These are phyloP conservation scores for Oidiodendron maius DNA, from an alignment of 495 filamentous ascomycete species.

Conservation along the genomic window DNA sequence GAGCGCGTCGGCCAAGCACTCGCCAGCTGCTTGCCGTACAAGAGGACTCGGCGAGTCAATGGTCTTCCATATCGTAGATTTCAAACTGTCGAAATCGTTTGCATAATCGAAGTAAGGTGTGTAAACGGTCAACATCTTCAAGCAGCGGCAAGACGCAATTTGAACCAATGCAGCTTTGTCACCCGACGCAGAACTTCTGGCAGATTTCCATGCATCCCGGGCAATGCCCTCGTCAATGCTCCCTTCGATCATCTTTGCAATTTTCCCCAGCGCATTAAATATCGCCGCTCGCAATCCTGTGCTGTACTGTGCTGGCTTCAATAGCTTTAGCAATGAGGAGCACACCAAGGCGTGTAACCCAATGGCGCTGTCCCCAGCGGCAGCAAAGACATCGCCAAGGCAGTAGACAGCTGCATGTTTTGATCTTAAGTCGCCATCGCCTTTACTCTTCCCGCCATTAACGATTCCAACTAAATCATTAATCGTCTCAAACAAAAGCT, in stretches of 20 bases:
- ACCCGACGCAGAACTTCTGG: slow-evolving; percentile 63
- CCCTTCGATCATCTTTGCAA: slow-evolving; percentile 61
- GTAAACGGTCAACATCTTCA: slow-evolving; percentile 63
- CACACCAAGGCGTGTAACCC: slow-evolving; percentile 71
- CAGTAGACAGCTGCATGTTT: slow-evolving; percentile 89
- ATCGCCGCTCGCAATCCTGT: slow-evolving; percentile 77
- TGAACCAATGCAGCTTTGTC: slow-evolving; percentile 85
- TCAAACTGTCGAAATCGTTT: slow-evolving; percentile 85
- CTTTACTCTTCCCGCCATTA: slow-evolving; percentile 73
- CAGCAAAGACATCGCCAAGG: slow-evolving; percentile 80
- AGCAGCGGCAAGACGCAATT: slow-evolving; percentile 70
- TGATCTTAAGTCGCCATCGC: slow-evolving; percentile 51
- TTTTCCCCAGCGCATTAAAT: slow-evolving; percentile 73
- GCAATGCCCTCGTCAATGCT: slow-evolving; percentile 82
- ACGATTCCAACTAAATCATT: slow-evolving; percentile 78
- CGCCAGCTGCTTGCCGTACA: slow-evolving; percentile 81
- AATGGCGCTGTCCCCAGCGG: slow-evolving; percentile 90
- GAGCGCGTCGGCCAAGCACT: slow-evolving; percentile 70
- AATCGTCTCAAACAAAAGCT: slow-evolving; percentile 87
- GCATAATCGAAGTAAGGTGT: slow-evolving; percentile 83
- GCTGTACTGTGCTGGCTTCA: slow-evolving; percentile 76
- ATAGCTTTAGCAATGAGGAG: slow-evolving; percentile 63
- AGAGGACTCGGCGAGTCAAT: slow-evolving; percentile 70
- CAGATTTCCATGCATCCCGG: slow-evolving; percentile 90
- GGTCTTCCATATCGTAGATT: slow-evolving; percentile 71